Conservation (phyloP, 179 eudicot species). For the Corrigiola litoralis region DNA sequence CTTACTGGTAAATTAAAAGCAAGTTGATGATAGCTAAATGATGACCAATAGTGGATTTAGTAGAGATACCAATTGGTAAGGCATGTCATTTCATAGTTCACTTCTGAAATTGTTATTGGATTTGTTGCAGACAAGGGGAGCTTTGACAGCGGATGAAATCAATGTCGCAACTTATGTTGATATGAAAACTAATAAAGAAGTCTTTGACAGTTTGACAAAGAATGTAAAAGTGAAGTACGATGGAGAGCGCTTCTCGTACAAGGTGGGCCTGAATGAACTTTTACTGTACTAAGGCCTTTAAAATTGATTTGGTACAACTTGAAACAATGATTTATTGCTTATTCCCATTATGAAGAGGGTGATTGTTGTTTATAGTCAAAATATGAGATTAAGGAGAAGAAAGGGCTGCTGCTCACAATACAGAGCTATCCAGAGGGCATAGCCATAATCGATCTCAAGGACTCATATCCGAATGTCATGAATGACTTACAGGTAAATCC, state of each 20-base stretch:
- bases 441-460: conserved; percentile 68
- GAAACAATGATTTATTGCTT: background rate
- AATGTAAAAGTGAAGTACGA: conserved; percentile 68
- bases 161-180: conserved; percentile 66
- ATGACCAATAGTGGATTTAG: background rate
- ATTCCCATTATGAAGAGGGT: background rate
- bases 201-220: conserved; percentile 61
- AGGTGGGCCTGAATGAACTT: conserved; percentile 38
- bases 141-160: conserved; percentile 62
- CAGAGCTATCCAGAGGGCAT: conserved; percentile 54
- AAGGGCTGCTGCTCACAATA: conserved; percentile 36
- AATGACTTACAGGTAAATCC: conserved; percentile 63
- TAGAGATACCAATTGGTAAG: no score
- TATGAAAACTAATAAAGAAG: conserved; percentile 50
- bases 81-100: background rate
- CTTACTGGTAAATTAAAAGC: no score
- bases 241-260: conserved; percentile 62
- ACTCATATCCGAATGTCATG: conserved; percentile 68
- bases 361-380: conserved; percentile 42
- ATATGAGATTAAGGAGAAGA: conserved; percentile 51
- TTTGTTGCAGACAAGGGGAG: conserved; percentile 50
- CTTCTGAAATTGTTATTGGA: background rate
- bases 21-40: background rate
- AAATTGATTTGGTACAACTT: background rate
- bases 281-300: background rate